Evolutionary conservation across 495 filamentous ascomycete genomes (phyloP).

Genomic region (Cercophora sp.): DNA sequence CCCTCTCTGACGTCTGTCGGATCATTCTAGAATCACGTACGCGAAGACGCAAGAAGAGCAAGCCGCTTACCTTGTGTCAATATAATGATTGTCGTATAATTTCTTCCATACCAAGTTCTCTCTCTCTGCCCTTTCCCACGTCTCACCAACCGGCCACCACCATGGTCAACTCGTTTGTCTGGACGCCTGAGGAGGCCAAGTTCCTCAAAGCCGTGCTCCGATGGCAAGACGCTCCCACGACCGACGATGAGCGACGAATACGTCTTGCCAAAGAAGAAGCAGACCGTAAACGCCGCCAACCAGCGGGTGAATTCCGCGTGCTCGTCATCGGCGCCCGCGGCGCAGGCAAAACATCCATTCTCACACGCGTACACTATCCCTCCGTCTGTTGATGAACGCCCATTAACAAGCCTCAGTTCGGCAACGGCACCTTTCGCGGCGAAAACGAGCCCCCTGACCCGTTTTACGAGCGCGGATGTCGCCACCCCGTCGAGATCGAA

Average conservation of each 20-base stretch:
- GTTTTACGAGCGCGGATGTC: conserved; percentile 30
- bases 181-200: conserved; percentile 38
- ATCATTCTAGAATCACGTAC: not conserved
- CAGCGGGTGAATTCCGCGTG: conserved; percentile 36
- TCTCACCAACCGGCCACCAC: too few relatives aligned
- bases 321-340: conserved; percentile 39
- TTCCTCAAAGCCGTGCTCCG: conserved; percentile 40
- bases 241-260: conserved; percentile 6
- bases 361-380: conserved; percentile 33
- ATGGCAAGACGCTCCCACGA: conserved; percentile 31
- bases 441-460: conserved; percentile 22
- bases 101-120: not conserved
- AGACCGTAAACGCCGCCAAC: conserved; percentile 16
- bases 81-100: conserved; percentile 3
- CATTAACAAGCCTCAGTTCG: conserved; percentile 27
- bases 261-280: conserved; percentile 7
- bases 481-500: conserved; percentile 29
- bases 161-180: conserved; percentile 33
- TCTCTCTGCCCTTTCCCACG: not conserved
- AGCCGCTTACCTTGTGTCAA: not conserved
- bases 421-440: conserved; percentile 22
- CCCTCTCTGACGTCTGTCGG: not conserved
- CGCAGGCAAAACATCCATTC: conserved; percentile 40
- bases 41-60: not conserved
- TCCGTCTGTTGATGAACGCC: not conserved